phyloP scores from a whole-genome alignment of 495 filamentous ascomycete genomes.

The Aspergillus nidulans region DNA sequence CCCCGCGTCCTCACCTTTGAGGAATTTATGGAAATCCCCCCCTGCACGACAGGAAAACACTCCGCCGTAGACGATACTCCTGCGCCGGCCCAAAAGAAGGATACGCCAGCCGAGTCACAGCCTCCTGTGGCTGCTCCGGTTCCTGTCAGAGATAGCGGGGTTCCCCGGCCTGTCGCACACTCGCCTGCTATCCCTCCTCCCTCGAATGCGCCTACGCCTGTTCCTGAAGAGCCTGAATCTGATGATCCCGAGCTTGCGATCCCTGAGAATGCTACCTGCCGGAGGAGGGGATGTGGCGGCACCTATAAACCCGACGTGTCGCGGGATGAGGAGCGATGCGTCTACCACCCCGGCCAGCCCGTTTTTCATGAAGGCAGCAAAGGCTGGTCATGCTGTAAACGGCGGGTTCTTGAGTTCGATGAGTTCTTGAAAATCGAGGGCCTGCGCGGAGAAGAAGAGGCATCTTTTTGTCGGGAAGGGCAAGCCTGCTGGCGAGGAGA shows the following conservation, averaged over 20 bases:
- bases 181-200: constrained; percentile 51
- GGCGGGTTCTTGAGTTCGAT: constrained; percentile 92
- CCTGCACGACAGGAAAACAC: constrained; percentile 92
- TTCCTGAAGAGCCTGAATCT: constrained; percentile 74
- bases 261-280: constrained; percentile 67
- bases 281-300: constrained; percentile 66
- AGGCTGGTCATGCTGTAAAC: constrained; percentile 95
- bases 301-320: constrained; percentile 55
- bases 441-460: constrained; percentile 70
- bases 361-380: constrained; percentile 98
- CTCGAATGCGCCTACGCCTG: constrained; percentile 56
- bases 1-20: constrained; percentile 96
- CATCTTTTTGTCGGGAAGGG: constrained; percentile 86
- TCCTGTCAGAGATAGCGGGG: constrained; percentile 17
- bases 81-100: constrained; percentile 45
- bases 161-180: constrained; percentile 29
- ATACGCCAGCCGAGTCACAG: constrained; percentile 23
- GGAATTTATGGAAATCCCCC: constrained; percentile 91
- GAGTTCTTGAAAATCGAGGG: constrained; percentile 95
- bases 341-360: constrained; percentile 79
- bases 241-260: constrained; percentile 74
- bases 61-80: constrained; percentile 78
- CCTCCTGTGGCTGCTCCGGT: constrained; percentile 12
- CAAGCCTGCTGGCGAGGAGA: constrained; percentile 53
- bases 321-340: constrained; percentile 72